phyloP scores from a whole-genome alignment of 179 eudicot species.

The Patellifolia procumbens region DNA sequence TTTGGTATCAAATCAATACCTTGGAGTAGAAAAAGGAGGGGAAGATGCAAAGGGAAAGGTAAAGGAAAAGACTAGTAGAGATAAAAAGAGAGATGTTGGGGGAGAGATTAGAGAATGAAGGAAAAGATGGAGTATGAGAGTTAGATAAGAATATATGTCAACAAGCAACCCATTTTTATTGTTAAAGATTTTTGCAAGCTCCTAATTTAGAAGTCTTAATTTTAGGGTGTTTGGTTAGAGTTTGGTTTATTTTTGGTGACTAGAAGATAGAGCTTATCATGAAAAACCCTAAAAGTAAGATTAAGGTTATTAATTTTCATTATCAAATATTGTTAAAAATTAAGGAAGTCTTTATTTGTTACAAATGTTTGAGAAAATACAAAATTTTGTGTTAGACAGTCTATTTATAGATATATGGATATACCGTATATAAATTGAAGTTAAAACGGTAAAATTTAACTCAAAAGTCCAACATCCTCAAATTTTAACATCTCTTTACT shows the following conservation, averaged over 20 bases:
- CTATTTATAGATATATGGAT: no score
- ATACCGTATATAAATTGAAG: no score
- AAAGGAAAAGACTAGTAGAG: constrained; percentile 17
- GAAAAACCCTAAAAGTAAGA: no score
- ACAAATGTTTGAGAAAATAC: no score
- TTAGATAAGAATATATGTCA: constrained; percentile 38
- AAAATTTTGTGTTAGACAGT: no score
- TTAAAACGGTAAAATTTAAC: no score
- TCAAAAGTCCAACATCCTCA: no score
- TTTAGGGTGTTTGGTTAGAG: constrained; percentile 30
- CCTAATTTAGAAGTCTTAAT: constrained; percentile 10
- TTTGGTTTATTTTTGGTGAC: constrained; percentile 20
- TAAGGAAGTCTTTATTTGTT: no score
- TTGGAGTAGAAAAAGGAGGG: constrained; percentile 6
- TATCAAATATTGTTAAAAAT: no score
- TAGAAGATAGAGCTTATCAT: no score
- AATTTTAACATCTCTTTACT: no score
- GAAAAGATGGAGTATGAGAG: constrained; percentile 35
- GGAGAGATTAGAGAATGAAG: constrained; percentile 23
- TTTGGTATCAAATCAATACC: constrained; percentile 23
- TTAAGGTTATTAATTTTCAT: no score
- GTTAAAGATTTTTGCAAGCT: constrained; percentile 14
- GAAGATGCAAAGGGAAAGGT: constrained; percentile 8
- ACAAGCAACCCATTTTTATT: constrained; percentile 16
- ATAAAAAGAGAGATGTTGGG: constrained; percentile 15